phyloP scores from a whole-genome alignment of 768 basidiomycete species.

The Artomyces pyxidatus region DNA sequence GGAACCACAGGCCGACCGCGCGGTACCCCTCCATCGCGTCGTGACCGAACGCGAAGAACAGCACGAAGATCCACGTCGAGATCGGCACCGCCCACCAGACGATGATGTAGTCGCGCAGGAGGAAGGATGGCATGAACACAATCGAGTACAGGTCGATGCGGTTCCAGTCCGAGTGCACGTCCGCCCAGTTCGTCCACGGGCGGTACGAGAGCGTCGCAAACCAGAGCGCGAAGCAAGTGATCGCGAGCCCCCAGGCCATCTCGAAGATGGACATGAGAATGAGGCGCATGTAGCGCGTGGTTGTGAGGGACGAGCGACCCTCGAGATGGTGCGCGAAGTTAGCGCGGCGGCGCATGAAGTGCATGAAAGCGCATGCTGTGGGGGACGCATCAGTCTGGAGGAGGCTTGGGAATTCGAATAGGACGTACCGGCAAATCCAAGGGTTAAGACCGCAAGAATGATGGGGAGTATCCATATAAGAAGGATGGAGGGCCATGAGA shows the following conservation, averaged over 20 bases:
- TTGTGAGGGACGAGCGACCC: constrained; percentile 12
- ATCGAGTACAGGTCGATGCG: constrained; percentile 11
- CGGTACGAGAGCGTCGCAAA: constrained; percentile 12
- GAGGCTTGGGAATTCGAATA: too few species aligned
- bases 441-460: constrained; percentile 1
- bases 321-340: constrained; percentile 26
- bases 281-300: constrained; percentile 3
- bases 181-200: constrained; percentile 23
- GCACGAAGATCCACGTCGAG: not conserved
- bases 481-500: constrained; percentile 28
- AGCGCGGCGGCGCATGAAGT: constrained; percentile 27
- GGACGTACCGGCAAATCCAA: constrained; percentile 17
- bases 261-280: constrained; percentile 1
- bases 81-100: not conserved
- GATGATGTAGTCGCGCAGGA: constrained; percentile 1
- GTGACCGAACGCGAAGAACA: constrained; percentile 3
- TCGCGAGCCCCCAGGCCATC: constrained; percentile 7
- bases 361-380: constrained; percentile 21
- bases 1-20: not conserved
- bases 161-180: constrained; percentile 26
- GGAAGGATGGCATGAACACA: not conserved
- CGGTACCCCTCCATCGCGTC: constrained; percentile 2
- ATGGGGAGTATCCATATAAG: constrained; percentile 17
- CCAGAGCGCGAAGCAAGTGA: constrained; percentile 14
- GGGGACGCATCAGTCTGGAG: too few species aligned